Evolutionary conservation across 768 basidiomycete species (phyloP).

Genomic region (Atractiella rhizophila): DNA sequence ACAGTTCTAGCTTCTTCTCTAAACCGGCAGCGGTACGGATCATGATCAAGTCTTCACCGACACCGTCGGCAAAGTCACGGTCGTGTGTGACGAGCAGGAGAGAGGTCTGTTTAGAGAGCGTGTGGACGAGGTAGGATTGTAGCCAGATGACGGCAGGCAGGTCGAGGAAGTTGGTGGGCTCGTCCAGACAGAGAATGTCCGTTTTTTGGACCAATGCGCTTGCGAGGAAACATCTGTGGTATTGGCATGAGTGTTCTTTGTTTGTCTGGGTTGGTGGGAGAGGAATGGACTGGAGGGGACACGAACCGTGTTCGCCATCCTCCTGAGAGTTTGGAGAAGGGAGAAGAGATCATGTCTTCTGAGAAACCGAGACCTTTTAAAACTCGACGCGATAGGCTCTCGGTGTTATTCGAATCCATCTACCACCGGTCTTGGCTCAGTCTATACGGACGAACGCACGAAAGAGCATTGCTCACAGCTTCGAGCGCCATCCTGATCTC

Average conservation of each 20-base stretch:
- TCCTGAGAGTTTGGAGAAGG: slow-evolving; percentile 31
- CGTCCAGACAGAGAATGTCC: slow-evolving; percentile 37
- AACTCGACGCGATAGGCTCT: slow-evolving; percentile 28
- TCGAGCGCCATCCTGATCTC: not conserved
- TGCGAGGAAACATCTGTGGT: slow-evolving; percentile 35
- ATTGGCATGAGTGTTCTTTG: too few relatives aligned
- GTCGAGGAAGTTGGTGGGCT: slow-evolving; percentile 27
- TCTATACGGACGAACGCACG: too few relatives aligned
- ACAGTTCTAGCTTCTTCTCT: slow-evolving; percentile 30
- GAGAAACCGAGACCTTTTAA: slow-evolving; percentile 37
- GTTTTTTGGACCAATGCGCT: slow-evolving; percentile 33
- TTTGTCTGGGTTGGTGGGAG: too few relatives aligned
- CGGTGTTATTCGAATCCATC: slow-evolving; percentile 17
- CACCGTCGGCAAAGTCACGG: slow-evolving; percentile 34
- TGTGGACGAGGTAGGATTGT: slow-evolving; percentile 28
- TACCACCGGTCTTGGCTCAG: not conserved
- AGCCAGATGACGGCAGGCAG: slow-evolving; percentile 16
- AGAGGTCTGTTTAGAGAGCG: slow-evolving; percentile 23
- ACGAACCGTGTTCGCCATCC: slow-evolving; percentile 42
- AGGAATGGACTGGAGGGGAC: too few relatives aligned
- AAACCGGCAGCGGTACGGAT: too few relatives aligned
- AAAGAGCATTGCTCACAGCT: slow-evolving; percentile 1
- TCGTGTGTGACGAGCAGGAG: slow-evolving; percentile 44
- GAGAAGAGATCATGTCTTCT: slow-evolving; percentile 21
- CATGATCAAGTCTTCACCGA: slow-evolving; percentile 38